Conservation (phyloP, 257 asterid genomes). For the Primulina tabacum region DNA sequence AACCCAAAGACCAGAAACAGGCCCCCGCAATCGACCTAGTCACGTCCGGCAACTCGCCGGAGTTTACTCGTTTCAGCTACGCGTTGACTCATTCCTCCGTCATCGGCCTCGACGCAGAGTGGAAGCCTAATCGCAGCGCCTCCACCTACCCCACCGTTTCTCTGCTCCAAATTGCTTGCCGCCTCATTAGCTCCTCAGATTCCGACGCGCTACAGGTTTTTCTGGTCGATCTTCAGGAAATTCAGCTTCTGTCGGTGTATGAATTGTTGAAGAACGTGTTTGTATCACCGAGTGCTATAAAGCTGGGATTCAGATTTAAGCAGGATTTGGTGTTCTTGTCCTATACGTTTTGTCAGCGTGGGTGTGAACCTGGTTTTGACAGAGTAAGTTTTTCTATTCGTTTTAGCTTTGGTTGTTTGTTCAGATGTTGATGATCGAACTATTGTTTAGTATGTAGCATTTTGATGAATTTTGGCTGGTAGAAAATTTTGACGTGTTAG, state of each 20-base stretch:
- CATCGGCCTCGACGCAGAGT: conserved; percentile 88
- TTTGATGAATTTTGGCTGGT: background rate
- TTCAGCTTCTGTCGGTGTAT: conserved; percentile 52
- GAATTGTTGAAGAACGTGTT: conserved; percentile 49
- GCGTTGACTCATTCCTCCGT: conserved; percentile 62
- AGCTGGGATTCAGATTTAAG: conserved; percentile 80
- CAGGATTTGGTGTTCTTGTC: conserved; percentile 88
- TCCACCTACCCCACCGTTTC: conserved; percentile 75
- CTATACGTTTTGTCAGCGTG: conserved; percentile 64
- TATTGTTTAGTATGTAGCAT: background rate
- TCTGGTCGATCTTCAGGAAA: conserved; percentile 64
- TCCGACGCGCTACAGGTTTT: conserved; percentile 51
- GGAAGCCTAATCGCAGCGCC: conserved; percentile 69
- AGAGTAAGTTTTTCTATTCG: conserved; percentile 35
- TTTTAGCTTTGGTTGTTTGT: background rate
- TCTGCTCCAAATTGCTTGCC: conserved; percentile 93
- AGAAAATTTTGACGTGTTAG: too few species aligned
- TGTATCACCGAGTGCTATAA: conserved; percentile 46
- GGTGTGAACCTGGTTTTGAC: conserved; percentile 73
- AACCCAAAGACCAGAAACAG: conserved; percentile 30
- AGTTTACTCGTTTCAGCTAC: conserved; percentile 52
- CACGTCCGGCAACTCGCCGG: conserved; percentile 57
- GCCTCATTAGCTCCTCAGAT: conserved; percentile 18
- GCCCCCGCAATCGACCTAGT: conserved; percentile 42
- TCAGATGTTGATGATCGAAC: background rate